These are phyloP conservation scores for Hanseniaspora jakobsenii DNA, from an alignment of 805 yeast genomes.

Conservation along the genomic window DNA sequence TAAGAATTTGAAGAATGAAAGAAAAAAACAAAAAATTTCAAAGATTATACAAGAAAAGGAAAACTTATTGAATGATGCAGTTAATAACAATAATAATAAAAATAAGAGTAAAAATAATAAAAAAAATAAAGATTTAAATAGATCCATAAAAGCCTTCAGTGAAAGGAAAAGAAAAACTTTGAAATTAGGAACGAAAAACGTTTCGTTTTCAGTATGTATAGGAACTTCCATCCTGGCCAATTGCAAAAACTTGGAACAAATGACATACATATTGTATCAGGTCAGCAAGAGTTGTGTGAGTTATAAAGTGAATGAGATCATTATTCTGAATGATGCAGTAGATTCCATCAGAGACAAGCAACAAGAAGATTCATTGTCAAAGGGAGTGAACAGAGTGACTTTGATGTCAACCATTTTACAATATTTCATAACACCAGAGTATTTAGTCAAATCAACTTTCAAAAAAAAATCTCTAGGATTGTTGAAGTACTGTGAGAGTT, in stretches of 20 bases:
- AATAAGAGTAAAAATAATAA: background rate
- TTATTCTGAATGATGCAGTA: conserved; percentile 45
- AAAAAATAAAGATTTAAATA: background rate
- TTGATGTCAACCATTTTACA: conserved; percentile 61
- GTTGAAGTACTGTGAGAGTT: conserved; percentile 50
- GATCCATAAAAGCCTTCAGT: background rate
- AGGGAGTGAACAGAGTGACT: conserved; percentile 31
- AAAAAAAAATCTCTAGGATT: conserved; percentile 34
- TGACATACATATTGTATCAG: conserved; percentile 62
- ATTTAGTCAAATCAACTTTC: conserved; percentile 56
- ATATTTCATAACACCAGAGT: conserved; percentile 75
- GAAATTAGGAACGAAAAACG: conserved; percentile 17
- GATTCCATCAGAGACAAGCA: conserved; percentile 20
- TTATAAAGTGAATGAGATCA: conserved; percentile 61
- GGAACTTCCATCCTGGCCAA: conserved; percentile 57
- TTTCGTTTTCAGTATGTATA: conserved; percentile 50
- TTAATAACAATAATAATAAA: background rate
- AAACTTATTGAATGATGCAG: too few relatives aligned
- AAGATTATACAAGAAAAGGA: conserved; percentile 1
- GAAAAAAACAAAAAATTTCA: conserved; percentile 1
- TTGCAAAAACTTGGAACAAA: conserved; percentile 59
- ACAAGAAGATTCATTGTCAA: conserved; percentile 17
- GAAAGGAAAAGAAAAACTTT: conserved; percentile 15
- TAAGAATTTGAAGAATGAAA: conserved; percentile 6
- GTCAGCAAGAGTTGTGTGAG: conserved; percentile 63